These are phyloP conservation scores for Suillus fuscotomentosus DNA, from an alignment of 768 basidiomycete species.

Conservation along the genomic window DNA sequence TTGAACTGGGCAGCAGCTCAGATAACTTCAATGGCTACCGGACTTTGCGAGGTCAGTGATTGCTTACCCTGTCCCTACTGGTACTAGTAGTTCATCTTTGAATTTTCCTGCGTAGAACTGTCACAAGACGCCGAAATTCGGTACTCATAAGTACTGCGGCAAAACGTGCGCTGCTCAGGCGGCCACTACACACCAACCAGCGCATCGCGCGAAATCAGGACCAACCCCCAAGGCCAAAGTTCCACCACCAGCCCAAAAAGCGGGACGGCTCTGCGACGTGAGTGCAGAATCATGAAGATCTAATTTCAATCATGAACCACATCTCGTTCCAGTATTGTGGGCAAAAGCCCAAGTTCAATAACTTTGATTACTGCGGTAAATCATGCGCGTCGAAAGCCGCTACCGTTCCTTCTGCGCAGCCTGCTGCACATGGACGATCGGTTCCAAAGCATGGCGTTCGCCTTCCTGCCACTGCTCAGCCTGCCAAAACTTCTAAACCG, in stretches of 20 bases:
- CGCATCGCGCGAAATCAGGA: constrained; percentile 8
- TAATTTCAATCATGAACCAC: constrained; percentile 13
- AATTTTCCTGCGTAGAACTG: constrained; percentile 42
- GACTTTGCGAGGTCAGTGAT: constrained; percentile 29
- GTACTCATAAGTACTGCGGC: constrained; percentile 54
- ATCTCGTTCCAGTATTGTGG: constrained; percentile 40
- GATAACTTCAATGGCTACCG: constrained; percentile 23
- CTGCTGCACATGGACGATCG: constrained; percentile 12
- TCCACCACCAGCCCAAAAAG: constrained; percentile 14
- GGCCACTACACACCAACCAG: constrained; percentile 12
- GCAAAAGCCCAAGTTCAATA: constrained; percentile 59
- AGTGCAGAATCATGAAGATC: constrained; percentile 27
- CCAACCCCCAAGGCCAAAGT: constrained; percentile 15
- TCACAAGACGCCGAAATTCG: constrained; percentile 52
- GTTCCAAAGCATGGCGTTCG: constrained; percentile 18
- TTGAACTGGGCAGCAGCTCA: constrained; percentile 2
- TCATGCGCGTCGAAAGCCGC: constrained; percentile 55
- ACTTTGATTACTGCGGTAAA: constrained; percentile 64
- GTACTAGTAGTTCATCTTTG: neutral
- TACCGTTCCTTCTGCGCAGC: constrained; percentile 19
- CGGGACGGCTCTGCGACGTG: constrained; percentile 25
- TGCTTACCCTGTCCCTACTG: neutral
- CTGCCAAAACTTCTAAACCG: constrained; percentile 14
- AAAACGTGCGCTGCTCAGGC: constrained; percentile 53
- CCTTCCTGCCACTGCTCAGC: constrained; percentile 8